Percentiles rank a stretch among this genome's conserved stretches.
These are phyloP conservation scores for Globisporangium perplexum DNA, from an alignment of 352 stramenopile species.

Conservation along the genomic window DNA sequence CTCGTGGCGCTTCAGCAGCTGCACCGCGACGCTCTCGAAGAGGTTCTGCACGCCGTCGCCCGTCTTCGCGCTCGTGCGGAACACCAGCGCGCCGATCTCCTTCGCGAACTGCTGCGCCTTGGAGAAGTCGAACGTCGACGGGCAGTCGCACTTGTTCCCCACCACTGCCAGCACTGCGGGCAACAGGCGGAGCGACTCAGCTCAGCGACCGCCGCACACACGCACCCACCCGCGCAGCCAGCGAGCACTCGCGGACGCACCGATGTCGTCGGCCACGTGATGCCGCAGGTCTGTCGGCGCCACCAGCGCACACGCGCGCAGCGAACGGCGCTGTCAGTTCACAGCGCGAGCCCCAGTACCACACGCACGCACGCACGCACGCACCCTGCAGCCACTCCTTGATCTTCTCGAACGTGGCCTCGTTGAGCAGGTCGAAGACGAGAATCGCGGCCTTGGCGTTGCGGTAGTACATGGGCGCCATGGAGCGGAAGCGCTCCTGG, in stretches of 20 bases:
- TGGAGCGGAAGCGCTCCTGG: constrained; percentile 79
- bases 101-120: constrained; percentile 68
- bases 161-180: constrained; percentile 64
- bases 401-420: constrained; percentile 80
- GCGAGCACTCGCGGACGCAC: too few species aligned
- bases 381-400: constrained; percentile 82
- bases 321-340: constrained; percentile 1
- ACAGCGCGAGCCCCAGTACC: background rate
- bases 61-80: constrained; percentile 77
- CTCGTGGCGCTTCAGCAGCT: constrained; percentile 76
- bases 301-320: constrained; percentile 4
- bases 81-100: constrained; percentile 80
- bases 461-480: constrained; percentile 90
- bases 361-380: background rate
- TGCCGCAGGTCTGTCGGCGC: constrained; percentile 50
- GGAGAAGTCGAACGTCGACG: constrained; percentile 58
- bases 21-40: constrained; percentile 66
- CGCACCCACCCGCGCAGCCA: background rate
- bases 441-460: constrained; percentile 86
- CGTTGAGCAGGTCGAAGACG: constrained; percentile 78
- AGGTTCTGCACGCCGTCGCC: constrained; percentile 69
- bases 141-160: constrained; percentile 78
- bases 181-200: background rate
- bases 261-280: constrained; percentile 73
- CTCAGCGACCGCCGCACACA: background rate